A percentile compares a stretch with the other conserved stretches of the same genome.
These are phyloP conservation scores for Phytophthora agathidicida DNA, from an alignment of 352 stramenopile genomes.

Conservation along the genomic window DNA sequence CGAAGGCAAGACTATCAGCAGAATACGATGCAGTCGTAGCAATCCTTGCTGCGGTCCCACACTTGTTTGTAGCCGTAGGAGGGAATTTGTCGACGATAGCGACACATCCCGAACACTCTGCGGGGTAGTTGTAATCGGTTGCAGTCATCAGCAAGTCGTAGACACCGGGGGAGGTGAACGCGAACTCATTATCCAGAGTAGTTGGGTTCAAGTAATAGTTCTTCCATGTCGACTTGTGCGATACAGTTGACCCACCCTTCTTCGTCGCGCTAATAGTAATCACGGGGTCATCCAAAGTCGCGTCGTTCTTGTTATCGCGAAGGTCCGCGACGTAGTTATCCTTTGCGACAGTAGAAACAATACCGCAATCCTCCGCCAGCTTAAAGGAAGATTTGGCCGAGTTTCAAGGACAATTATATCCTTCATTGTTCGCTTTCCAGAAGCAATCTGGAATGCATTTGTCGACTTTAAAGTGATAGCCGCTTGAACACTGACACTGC, in stretches of 20 bases:
- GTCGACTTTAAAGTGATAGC: background rate
- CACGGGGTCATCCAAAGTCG: background rate
- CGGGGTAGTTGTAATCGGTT: slow-evolving; percentile 19
- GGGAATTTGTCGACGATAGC: slow-evolving; percentile 32
- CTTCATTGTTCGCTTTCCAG: slow-evolving; percentile 13
- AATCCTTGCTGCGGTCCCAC: background rate
- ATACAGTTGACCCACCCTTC: background rate
- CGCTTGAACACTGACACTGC: background rate
- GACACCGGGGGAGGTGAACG: slow-evolving; percentile 29
- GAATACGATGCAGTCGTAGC: background rate
- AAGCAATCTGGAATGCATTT: slow-evolving; percentile 8
- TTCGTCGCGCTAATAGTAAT: slow-evolving; percentile 20
- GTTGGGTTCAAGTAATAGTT: background rate
- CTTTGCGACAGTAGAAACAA: slow-evolving; percentile 5
- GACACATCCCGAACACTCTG: slow-evolving; percentile 31
- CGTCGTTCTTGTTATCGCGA: slow-evolving; percentile 19
- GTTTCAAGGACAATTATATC: slow-evolving; percentile 5
- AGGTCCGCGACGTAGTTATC: slow-evolving; percentile 35
- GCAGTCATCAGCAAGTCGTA: slow-evolving; percentile 33
- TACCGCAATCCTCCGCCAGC: slow-evolving; percentile 5
- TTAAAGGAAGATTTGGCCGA: background rate
- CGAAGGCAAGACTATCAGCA: slow-evolving; percentile 1
- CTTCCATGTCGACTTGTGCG: slow-evolving; percentile 14
- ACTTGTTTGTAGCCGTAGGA: slow-evolving; percentile 1
- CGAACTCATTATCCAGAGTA: slow-evolving; percentile 20